These are phyloP conservation scores for Tubosaeta sp. DNA, from an alignment of 768 basidiomycete species.

Conservation along the genomic window DNA sequence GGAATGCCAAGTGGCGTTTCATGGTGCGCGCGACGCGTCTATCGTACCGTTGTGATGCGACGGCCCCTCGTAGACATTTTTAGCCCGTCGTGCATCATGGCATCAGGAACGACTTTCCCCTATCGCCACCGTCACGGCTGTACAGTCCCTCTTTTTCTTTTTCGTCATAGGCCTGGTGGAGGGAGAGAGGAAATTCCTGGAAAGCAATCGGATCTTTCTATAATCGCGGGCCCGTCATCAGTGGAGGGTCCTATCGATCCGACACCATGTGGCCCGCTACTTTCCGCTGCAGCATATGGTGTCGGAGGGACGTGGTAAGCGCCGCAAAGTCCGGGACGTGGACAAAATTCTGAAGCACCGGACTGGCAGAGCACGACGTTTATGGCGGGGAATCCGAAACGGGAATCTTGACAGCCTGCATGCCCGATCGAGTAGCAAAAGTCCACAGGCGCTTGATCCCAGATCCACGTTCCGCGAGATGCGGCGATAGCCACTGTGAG, in stretches of 20 bases:
- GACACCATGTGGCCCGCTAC: constrained; percentile 18
- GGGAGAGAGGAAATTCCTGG: not conserved
- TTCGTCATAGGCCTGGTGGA: not conserved
- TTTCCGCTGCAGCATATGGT: constrained; percentile 15
- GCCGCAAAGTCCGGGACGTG: constrained; percentile 29
- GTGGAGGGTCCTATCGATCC: constrained; percentile 10
- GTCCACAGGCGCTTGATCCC: not conserved
- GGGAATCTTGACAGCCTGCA: constrained; percentile 7
- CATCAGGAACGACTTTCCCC: constrained; percentile 1
- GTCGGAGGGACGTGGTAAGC: not conserved
- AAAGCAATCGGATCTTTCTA: constrained; percentile 6
- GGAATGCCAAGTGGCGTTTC: constrained; percentile 15
- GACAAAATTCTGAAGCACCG: constrained; percentile 8
- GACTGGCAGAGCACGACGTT: constrained; percentile 7
- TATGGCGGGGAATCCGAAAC: constrained; percentile 15
- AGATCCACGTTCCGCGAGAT: constrained; percentile 23
- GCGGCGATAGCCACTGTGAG: constrained; percentile 18
- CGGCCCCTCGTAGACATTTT: not conserved
- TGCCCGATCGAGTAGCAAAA: constrained; percentile 15
- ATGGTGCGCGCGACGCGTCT: not conserved
- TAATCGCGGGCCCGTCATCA: constrained; percentile 18
- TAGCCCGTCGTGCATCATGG: not conserved
- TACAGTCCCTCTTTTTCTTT: not conserved
- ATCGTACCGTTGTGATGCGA: constrained; percentile 4
- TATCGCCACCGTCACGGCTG: constrained; percentile 4